Conservation (phyloP, 305 asterid species). For the Rubia occidens region DNA sequence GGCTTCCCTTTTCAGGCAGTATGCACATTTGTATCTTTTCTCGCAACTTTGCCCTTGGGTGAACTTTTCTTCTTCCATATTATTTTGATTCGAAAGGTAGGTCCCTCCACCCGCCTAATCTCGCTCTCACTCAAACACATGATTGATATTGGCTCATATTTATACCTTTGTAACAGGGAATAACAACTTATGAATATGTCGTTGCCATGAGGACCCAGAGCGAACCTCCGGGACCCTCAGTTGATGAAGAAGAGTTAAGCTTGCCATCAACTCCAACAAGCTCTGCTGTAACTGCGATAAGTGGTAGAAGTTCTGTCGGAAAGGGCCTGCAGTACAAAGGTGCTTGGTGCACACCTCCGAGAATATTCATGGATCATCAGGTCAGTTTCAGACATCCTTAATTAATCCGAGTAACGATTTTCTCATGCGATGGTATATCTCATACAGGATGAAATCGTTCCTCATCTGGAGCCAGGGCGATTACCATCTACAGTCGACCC, state of each 20-base stretch:
- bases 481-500: constrained; percentile 92
- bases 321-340: constrained; percentile 86
- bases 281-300: constrained; percentile 86
- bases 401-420: background rate
- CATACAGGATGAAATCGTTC: constrained; percentile 70
- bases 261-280: constrained; percentile 86
- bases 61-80: constrained; percentile 91
- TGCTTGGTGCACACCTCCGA: constrained; percentile 98
- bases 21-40: constrained; percentile 75
- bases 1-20: constrained; percentile 48
- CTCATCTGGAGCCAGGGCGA: constrained; percentile 86
- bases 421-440: background rate
- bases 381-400: constrained; percentile 21
- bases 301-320: constrained; percentile 95
- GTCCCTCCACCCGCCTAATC: background rate
- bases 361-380: constrained; percentile 95
- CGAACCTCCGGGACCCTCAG: constrained; percentile 87
- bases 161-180: constrained; percentile 44
- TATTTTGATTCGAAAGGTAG: constrained; percentile 82
- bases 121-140: background rate
- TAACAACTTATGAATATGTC: constrained; percentile 85
- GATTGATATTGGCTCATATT: background rate
- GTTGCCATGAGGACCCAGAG: constrained; percentile 93
- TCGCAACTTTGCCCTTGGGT: constrained; percentile 80
- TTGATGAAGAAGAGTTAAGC: constrained; percentile 80